Base-by-base conservation (phyloP, 2,329 filamentous ascomycete genomes). In the Aspergillus terreus region DNA sequence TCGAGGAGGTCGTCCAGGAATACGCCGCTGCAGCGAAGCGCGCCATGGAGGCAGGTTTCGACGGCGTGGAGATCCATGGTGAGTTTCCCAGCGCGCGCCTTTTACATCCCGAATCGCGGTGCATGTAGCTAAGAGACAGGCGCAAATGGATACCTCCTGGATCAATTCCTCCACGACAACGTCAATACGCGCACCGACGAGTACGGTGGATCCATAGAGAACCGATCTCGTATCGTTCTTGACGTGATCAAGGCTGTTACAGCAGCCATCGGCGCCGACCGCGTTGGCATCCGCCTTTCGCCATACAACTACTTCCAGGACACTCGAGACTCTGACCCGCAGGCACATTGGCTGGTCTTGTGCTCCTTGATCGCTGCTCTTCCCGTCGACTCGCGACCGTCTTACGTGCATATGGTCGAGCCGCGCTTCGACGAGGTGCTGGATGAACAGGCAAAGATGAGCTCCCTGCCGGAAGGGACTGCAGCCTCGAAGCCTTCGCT, bases 121-220 rank as follows among this genome's bases (percentile, higher is more conserved):
- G 17, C 11, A 17, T 23, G 6, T 42, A 23, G 14, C 19, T 19
- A 42, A n/a, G 40, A 76, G 83, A 17, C 80, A 84, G 78, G 65
- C 11, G 83, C 83, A 1, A 85, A 87, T 59, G 84, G 85, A 3
- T 90, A 89, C 61, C 74, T 90, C 1, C 66, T 87, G 7, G 78
- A 80, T 51, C 78, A 86, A 58, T 90, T 90, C 66, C 71, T 87
- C 12, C 85, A 82, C 56, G 77, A 79, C 52, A 75, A 68, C 4
- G 70, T 72, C 59, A 86, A 86, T 68, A 72, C 73, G 45, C 75
- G 83, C 1, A 80, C 69, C 2, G 78, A 81, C 53, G 59, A 45
- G 47, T 79, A 69, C 70, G 78, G 68, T 5, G 78, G 78, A 6
- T 74, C 69, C 41, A 62, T 78, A 6, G 74, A 76, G 69, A 78